These are phyloP conservation scores for Rosa hybrid DNA, from an alignment of 331 rosid species.

Conservation along the genomic window DNA sequence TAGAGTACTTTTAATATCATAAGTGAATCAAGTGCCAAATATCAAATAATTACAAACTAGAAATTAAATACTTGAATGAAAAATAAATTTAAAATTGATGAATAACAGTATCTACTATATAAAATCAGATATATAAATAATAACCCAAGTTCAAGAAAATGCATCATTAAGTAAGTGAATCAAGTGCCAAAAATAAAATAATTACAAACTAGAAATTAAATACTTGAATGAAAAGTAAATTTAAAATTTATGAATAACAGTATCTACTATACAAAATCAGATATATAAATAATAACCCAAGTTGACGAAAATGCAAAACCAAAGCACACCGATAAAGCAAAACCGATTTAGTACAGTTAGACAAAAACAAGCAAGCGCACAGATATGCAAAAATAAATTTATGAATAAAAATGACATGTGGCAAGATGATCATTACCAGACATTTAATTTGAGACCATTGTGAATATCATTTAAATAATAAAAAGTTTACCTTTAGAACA, in stretches of 20 bases:
- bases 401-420: neutral
- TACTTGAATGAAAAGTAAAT: too few species aligned
- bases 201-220: neutral
- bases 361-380: neutral
- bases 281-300: neutral
- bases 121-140: neutral
- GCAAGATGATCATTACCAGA: neutral
- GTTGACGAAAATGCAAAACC: neutral
- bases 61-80: neutral
- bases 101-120: neutral
- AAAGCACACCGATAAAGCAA: neutral
- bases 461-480: neutral
- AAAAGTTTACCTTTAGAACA: conserved; percentile 64
- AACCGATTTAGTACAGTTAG: neutral
- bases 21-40: neutral
- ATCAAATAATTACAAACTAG: neutral
- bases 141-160: neutral
- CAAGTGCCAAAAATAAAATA: neutral
- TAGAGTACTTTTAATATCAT: neutral
- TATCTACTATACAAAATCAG: neutral
- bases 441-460: neutral
- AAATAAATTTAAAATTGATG: neutral
- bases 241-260: neutral
- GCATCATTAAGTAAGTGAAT: neutral
- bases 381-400: neutral